These are phyloP conservation scores for Calonectria montana DNA, from an alignment of 2,329 filamentous ascomycete genomes.

Conservation along the genomic window DNA sequence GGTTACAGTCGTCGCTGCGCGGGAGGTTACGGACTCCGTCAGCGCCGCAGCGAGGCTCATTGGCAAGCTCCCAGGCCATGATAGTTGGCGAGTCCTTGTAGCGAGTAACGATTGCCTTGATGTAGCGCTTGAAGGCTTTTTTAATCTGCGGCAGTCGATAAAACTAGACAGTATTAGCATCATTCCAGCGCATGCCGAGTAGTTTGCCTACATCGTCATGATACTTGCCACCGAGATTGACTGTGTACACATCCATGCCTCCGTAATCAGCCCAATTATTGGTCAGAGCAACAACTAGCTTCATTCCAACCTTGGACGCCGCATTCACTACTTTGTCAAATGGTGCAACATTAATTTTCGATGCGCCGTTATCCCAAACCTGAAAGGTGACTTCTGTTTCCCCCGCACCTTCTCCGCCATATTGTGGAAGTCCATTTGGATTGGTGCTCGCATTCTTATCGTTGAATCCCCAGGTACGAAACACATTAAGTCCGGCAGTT, in stretches of 20 bases:
- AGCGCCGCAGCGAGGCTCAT: conserved; percentile 67
- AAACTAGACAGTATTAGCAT: conserved; percentile 48
- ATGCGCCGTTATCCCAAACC: conserved; percentile 70
- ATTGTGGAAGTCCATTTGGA: conserved; percentile 31
- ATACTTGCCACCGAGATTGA: conserved; percentile 63
- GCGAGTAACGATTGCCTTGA: conserved; percentile 67
- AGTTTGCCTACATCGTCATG: conserved; percentile 46
- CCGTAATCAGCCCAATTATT: conserved; percentile 72
- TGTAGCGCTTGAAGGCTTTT: conserved; percentile 66
- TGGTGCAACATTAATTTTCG: conserved; percentile 63
- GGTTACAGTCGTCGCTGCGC: conserved; percentile 61
- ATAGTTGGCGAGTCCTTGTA: conserved; percentile 70
- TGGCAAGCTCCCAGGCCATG: conserved; percentile 76
- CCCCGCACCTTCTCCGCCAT: conserved; percentile 25
- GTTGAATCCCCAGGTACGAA: conserved; percentile 73
- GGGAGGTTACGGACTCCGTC: conserved; percentile 51
- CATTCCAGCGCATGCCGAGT: not conserved
- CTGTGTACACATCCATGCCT: conserved; percentile 69
- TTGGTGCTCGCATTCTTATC: conserved; percentile 60
- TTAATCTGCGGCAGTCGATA: conserved; percentile 63
- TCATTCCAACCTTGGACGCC: conserved; percentile 69
- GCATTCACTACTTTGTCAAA: conserved; percentile 72
- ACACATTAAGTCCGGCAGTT: conserved; percentile 64
- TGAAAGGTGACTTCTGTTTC: conserved; percentile 62
- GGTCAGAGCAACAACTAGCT: conserved; percentile 65